These are phyloP conservation scores for Ceratocystis albifundus DNA, from an alignment of 2,329 filamentous ascomycete species.

Conservation along the genomic window DNA sequence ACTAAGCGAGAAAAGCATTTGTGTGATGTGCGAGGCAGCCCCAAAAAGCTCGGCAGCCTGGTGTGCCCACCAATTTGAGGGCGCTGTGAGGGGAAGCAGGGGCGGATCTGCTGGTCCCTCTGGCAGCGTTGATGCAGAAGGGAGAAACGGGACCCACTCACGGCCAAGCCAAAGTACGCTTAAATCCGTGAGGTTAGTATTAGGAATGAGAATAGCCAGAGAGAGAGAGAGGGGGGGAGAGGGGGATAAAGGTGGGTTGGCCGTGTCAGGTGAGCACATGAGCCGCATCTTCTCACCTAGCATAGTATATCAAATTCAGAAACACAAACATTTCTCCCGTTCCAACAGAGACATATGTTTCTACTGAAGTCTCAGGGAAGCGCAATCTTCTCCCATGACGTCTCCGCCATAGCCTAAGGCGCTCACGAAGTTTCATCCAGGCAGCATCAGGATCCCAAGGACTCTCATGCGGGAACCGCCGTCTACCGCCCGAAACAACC, in stretches of 20 bases:
- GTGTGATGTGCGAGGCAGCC: conserved; percentile 23
- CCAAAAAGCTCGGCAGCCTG: conserved; percentile 31
- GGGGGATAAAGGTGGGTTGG: no score
- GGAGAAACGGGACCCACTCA: conserved; percentile 37
- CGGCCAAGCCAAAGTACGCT: conserved; percentile 35
- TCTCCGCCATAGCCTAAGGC: conserved; percentile 31
- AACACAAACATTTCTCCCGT: conserved; percentile 35
- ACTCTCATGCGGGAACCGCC: conserved; percentile 32
- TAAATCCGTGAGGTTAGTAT: not conserved
- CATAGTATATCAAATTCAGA: conserved; percentile 36
- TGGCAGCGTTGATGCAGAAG: conserved; percentile 30
- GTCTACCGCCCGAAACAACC: conserved; percentile 35
- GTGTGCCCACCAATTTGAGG: conserved; percentile 33
- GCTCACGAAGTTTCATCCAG: conserved; percentile 29
- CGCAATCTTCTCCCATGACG: conserved; percentile 31
- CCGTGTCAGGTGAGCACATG: not conserved
- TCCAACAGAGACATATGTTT: conserved; percentile 32
- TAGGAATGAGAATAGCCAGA: not conserved
- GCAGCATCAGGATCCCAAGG: conserved; percentile 32
- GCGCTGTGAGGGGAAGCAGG: conserved; percentile 31
- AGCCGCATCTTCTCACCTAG: conserved; percentile 29
- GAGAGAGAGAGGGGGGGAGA: no score
- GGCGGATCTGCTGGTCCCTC: conserved; percentile 34
- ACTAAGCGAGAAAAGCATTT: conserved; percentile 9
- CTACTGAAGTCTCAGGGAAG: conserved; percentile 32